Conservation (phyloP, 208 protist genomes). For the Histomonas meleagridis region DNA sequence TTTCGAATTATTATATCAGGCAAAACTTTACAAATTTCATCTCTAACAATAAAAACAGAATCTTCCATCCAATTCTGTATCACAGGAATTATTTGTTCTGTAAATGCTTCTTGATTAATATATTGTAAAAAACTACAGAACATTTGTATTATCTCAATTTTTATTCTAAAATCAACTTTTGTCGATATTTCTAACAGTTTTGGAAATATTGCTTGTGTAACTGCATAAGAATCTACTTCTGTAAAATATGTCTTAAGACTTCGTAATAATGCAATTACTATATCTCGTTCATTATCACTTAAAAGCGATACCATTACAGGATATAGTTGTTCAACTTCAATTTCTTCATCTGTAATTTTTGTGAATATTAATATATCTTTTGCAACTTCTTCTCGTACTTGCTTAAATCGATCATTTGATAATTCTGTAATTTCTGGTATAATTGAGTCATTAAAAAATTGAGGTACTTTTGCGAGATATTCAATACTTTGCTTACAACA, state of each 20-base stretch:
- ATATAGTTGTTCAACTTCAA: background rate
- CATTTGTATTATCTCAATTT: background rate
- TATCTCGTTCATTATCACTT: background rate
- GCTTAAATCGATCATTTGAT: background rate
- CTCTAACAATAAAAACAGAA: background rate
- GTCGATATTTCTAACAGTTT: slow-evolving; percentile 8
- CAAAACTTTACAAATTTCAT: background rate
- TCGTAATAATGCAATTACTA: background rate
- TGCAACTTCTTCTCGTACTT: slow-evolving; percentile 31
- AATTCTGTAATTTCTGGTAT: background rate
- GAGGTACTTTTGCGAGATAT: background rate
- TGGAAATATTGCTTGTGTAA: background rate
- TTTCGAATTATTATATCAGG: background rate
- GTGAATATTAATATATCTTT: slow-evolving; percentile 5
- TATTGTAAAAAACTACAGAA: background rate
- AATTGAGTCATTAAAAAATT: background rate
- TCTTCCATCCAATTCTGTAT: background rate
- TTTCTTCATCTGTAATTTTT: background rate
- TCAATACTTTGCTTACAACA: slow-evolving; percentile 28
- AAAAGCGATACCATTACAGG: background rate
- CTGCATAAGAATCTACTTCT: background rate
- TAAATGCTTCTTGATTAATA: background rate
- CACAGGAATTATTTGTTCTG: background rate
- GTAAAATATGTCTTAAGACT: background rate
- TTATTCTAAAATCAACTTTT: background rate